Evolutionary conservation across 768 basidiomycete genomes (phyloP).

Genomic region (Russula dissimulans): DNA sequence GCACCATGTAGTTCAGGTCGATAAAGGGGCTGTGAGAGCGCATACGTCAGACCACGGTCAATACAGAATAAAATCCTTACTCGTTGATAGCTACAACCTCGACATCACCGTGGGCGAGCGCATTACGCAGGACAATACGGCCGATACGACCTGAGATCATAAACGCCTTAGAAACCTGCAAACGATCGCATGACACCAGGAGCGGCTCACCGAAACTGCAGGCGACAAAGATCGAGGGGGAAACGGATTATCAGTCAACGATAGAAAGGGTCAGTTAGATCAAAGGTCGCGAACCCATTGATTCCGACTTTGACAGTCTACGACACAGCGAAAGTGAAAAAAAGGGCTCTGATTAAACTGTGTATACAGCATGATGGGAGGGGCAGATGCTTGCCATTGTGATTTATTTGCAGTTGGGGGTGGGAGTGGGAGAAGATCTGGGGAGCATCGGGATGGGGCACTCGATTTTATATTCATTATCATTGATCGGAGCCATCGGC

Average conservation of each 20-base stretch:
- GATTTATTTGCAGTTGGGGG: neutral
- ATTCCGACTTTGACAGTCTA: conserved; percentile 89
- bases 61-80: conserved; percentile 35
- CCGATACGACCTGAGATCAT: conserved; percentile 82
- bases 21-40: conserved; percentile 77
- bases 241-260: conserved; percentile 7
- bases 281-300: conserved; percentile 66
- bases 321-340: neutral
- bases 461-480: conserved; percentile 7
- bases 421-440: neutral
- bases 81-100: conserved; percentile 94
- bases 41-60: neutral
- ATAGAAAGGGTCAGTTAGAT: neutral
- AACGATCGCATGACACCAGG: neutral
- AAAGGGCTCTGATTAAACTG: neutral
- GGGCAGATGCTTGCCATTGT: neutral
- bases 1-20: conserved; percentile 90
- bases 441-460: conserved; percentile 1
- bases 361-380: neutral
- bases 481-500: conserved; percentile 15
- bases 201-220: conserved; percentile 56
- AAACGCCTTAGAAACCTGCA: neutral
- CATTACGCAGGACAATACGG: conserved; percentile 96
- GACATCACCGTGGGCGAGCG: conserved; percentile 62
- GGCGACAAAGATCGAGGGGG: conserved; percentile 16